These are phyloP conservation scores for Linnemannia hyalina DNA, from an alignment of 192 early-diverging fungal genomes.

Conservation along the genomic window DNA sequence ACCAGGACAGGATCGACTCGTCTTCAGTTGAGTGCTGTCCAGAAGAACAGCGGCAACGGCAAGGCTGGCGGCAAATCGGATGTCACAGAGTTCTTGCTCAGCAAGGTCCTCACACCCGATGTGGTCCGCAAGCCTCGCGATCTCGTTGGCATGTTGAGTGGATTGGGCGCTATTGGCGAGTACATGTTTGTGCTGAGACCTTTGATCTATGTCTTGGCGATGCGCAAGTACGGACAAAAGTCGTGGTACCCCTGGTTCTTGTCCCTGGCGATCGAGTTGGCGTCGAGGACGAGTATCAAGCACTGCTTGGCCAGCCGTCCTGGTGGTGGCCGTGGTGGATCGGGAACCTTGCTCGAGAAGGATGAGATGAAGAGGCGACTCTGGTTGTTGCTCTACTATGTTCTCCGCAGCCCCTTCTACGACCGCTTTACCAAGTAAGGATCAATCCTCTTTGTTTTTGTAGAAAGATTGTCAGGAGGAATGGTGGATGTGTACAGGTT, in stretches of 20 bases:
- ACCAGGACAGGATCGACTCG: conserved; percentile 48
- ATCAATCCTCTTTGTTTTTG: not conserved
- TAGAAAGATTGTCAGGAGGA: not conserved
- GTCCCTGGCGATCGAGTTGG: conserved; percentile 82
- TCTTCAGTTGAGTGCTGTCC: conserved; percentile 52
- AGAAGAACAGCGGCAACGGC: conserved; percentile 18
- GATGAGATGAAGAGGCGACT: conserved; percentile 81
- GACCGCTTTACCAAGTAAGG: conserved; percentile 79
- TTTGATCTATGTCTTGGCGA: conserved; percentile 85
- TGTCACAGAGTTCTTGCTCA: conserved; percentile 67
- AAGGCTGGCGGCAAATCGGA: conserved; percentile 47
- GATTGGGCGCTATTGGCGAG: conserved; percentile 77
- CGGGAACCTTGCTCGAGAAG: conserved; percentile 78
- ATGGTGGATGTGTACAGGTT: not conserved
- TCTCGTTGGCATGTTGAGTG: conserved; percentile 70
- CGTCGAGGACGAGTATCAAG: conserved; percentile 61
- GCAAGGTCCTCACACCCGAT: conserved; percentile 72
- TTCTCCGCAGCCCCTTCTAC: conserved; percentile 90
- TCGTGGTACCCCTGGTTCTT: conserved; percentile 90
- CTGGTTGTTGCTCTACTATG: conserved; percentile 83
- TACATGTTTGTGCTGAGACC: conserved; percentile 88
- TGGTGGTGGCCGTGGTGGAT: conserved; percentile 43
- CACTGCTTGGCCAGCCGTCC: conserved; percentile 32
- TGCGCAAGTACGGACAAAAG: conserved; percentile 76
- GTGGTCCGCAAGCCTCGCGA: conserved; percentile 74